Percentiles rank a stretch among this genome's conserved stretches.
These are phyloP conservation scores for Phaeoacremonium minimum DNA, from an alignment of 2,329 filamentous ascomycete species.

Conservation along the genomic window DNA sequence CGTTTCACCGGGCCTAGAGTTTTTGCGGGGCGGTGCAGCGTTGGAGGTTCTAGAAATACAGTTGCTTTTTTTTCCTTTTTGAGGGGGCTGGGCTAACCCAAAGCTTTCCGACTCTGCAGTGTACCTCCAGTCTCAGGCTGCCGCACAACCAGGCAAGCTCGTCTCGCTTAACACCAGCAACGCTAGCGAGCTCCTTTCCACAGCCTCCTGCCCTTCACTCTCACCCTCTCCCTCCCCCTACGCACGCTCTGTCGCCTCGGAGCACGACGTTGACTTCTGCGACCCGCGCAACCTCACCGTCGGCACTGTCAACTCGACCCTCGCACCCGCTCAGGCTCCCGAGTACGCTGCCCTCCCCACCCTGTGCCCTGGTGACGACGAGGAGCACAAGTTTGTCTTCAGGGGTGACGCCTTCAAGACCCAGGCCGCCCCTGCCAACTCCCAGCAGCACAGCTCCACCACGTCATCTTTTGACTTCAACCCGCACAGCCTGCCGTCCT, in stretches of 20 bases:
- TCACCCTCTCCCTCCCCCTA: constrained; percentile 83
- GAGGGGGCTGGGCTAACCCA: constrained; percentile 26
- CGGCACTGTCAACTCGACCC: constrained; percentile 43
- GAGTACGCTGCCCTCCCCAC: constrained; percentile 64
- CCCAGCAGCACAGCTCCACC: constrained; percentile 16
- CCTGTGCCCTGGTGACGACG: constrained; percentile 59
- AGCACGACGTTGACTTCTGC: constrained; percentile 79
- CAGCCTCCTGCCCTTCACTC: constrained; percentile 76
- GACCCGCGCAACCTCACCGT: constrained; percentile 89
- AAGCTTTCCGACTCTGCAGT: constrained; percentile 27
- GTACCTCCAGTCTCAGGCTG: constrained; percentile 36
- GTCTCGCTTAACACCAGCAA: constrained; percentile 60
- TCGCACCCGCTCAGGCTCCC: constrained; percentile 46
- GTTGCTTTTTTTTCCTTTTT: background rate
- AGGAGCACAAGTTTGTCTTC: constrained; percentile 43
- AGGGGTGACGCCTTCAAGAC: constrained; percentile 46
- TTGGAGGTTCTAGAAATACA: no score
- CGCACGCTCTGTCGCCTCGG: constrained; percentile 62
- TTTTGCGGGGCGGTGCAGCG: no score
- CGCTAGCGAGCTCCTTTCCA: constrained; percentile 67
- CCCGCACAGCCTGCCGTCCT: constrained; percentile 60
- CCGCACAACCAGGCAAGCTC: constrained; percentile 36
- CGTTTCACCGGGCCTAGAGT: no score
- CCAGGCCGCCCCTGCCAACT: constrained; percentile 30
- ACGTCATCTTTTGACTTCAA: constrained; percentile 46